Conservation (phyloP, 1,284 basidiomycete species). For the Cryptococcus maquisensis region DNA sequence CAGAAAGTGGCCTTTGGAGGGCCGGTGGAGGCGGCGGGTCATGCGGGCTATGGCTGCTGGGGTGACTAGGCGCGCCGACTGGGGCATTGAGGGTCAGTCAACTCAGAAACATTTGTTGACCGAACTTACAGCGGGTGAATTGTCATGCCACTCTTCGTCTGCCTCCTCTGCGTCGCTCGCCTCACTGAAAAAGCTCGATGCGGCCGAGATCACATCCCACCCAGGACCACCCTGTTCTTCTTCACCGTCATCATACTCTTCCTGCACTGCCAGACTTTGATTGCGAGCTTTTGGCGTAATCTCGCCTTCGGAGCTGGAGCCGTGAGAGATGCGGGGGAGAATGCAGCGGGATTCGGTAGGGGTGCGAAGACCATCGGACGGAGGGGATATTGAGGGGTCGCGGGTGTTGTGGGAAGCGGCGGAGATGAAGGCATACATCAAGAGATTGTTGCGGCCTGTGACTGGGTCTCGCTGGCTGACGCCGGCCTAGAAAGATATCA, state of each 20-base stretch:
- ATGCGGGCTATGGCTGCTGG: neutral
- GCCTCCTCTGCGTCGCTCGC: slow-evolving; percentile 9
- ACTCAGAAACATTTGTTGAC: neutral
- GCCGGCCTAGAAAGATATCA: neutral
- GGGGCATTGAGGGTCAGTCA: neutral
- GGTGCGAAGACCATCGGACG: neutral
- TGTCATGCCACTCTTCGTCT: slow-evolving; percentile 3
- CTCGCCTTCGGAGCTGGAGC: too few species aligned
- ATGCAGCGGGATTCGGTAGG: neutral
- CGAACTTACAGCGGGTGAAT: neutral
- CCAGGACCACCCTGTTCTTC: neutral
- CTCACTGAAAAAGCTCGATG: slow-evolving; percentile 9
- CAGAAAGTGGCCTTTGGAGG: slow-evolving; percentile 10
- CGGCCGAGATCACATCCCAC: slow-evolving; percentile 5
- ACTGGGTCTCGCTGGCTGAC: slow-evolving; percentile 3
- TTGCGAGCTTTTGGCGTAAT: too few species aligned
- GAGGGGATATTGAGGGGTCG: slow-evolving; percentile 1
- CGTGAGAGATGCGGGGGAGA: too few species aligned
- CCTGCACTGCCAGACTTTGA: too few species aligned
- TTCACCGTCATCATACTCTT: neutral
- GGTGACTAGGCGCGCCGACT: neutral
- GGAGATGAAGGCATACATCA: slow-evolving; percentile 7
- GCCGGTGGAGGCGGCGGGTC: neutral
- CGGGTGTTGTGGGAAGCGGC: neutral
- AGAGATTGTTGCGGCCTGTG: slow-evolving; percentile 7